phyloP scores from a whole-genome alignment of 2,329 filamentous ascomycete species.

The Paecilomyces formosus region DNA sequence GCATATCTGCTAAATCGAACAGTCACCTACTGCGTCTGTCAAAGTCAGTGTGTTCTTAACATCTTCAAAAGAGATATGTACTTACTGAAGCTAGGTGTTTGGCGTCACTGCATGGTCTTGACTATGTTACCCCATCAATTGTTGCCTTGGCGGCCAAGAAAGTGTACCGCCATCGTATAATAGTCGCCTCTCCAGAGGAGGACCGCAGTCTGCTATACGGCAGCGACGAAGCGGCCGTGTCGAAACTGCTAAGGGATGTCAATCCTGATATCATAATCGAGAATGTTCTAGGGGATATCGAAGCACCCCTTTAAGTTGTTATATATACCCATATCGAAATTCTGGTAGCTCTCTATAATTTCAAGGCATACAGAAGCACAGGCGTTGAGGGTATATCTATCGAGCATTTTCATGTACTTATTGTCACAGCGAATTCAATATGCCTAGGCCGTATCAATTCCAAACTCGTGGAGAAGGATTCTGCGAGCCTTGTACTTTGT shows the following conservation, averaged over 20 bases:
- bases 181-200: constrained; percentile 58
- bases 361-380: neutral
- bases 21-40: constrained; percentile 65
- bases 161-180: constrained; percentile 77
- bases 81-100: constrained; percentile 50
- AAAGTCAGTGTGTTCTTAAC: constrained; percentile 35
- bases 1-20: constrained; percentile 71
- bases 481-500: neutral
- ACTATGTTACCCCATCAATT: constrained; percentile 77
- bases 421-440: neutral
- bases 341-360: neutral
- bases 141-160: constrained; percentile 77
- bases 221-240: constrained; percentile 65
- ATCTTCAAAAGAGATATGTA: neutral
- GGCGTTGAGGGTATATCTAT: neutral
- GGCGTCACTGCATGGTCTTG: constrained; percentile 70
- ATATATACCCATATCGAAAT: neutral
- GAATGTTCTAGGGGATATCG: constrained; percentile 49
- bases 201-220: constrained; percentile 94
- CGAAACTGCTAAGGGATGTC: constrained; percentile 54
- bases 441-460: neutral
- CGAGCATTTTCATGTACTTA: neutral
- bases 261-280: constrained; percentile 52
- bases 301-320: constrained; percentile 43
- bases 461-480: no score